Evolutionary conservation across 805 yeast genomes (phyloP).

Genomic region (Lipomyces yamadae): DNA sequence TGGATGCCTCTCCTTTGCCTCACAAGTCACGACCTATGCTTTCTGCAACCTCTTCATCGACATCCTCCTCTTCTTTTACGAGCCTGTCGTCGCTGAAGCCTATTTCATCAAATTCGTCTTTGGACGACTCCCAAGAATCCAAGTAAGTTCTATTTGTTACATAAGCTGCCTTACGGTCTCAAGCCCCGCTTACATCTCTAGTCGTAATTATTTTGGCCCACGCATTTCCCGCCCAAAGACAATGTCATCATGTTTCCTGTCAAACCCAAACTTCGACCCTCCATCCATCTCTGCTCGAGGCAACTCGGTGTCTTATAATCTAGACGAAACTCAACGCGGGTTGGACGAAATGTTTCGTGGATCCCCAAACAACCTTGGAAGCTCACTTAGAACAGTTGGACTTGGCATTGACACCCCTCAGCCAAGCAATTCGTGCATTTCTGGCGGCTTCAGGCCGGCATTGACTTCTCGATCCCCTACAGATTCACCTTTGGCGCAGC

Average conservation of each 20-base stretch:
- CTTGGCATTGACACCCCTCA: constrained; percentile 31
- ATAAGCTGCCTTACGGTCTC: not conserved
- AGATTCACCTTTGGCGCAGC: constrained; percentile 28
- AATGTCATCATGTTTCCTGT: not conserved
- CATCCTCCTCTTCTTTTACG: constrained; percentile 31
- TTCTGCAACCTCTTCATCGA: constrained; percentile 28
- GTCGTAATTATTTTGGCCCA: not conserved
- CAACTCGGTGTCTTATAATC: not conserved
- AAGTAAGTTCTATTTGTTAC: not conserved
- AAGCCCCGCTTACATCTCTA: not conserved
- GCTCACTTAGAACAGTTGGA: constrained; percentile 10
- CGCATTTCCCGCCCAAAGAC: not conserved
- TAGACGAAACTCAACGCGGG: not conserved
- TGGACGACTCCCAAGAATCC: constrained; percentile 14
- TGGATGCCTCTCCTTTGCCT: constrained; percentile 35
- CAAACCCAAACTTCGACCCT: not conserved
- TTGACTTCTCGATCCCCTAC: constrained; percentile 7
- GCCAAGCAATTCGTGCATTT: constrained; percentile 16
- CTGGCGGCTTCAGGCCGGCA: constrained; percentile 29
- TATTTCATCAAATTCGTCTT: constrained; percentile 20
- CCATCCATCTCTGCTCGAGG: not conserved
- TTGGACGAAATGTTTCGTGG: constrained; percentile 13
- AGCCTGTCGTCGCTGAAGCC: constrained; percentile 33
- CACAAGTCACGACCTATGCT: constrained; percentile 25
- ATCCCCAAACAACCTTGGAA: constrained; percentile 12